Evolutionary conservation across 1,284 basidiomycete species (phyloP).

Genomic region (Leccinum pachyderme): DNA sequence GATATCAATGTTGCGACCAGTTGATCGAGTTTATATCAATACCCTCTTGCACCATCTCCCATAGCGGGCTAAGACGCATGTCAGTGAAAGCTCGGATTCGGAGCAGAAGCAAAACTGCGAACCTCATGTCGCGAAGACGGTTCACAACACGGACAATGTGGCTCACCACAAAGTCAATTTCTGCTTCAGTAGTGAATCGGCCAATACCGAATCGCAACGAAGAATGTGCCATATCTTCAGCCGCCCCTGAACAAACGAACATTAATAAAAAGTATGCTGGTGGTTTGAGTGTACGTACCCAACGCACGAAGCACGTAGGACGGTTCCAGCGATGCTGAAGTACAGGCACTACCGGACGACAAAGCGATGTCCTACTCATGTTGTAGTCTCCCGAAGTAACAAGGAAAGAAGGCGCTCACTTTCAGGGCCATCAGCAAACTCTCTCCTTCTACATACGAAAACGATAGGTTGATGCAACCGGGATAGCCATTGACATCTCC

Average conservation of each 20-base stretch:
- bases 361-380: constrained; percentile 83
- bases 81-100: constrained; percentile 7
- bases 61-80: constrained; percentile 65
- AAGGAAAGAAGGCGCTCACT: constrained; percentile 50
- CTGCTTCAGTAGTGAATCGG: constrained; percentile 96
- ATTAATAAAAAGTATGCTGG: not conserved
- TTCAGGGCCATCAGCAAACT: constrained; percentile 98
- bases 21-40: constrained; percentile 92
- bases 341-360: constrained; percentile 97
- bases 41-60: constrained; percentile 99
- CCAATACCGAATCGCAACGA: constrained; percentile 98
- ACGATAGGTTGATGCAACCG: constrained; percentile 94
- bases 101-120: constrained; percentile 6
- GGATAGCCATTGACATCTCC: constrained; percentile 88
- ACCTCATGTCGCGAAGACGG: constrained; percentile 70
- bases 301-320: constrained; percentile 97
- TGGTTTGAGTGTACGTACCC: constrained; percentile 43
- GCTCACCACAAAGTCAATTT: constrained; percentile 92
- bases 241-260: constrained; percentile 58
- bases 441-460: constrained; percentile 97
- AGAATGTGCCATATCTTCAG: constrained; percentile 99
- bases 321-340: constrained; percentile 96
- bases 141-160: constrained; percentile 88
- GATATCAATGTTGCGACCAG: constrained; percentile 73
- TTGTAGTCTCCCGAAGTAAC: not conserved